Evolutionary conservation across 192 early-diverging fungal genomes (phyloP), one percentile per base, ranked within the genome.

Genomic region (Backusella circina): DNA sequence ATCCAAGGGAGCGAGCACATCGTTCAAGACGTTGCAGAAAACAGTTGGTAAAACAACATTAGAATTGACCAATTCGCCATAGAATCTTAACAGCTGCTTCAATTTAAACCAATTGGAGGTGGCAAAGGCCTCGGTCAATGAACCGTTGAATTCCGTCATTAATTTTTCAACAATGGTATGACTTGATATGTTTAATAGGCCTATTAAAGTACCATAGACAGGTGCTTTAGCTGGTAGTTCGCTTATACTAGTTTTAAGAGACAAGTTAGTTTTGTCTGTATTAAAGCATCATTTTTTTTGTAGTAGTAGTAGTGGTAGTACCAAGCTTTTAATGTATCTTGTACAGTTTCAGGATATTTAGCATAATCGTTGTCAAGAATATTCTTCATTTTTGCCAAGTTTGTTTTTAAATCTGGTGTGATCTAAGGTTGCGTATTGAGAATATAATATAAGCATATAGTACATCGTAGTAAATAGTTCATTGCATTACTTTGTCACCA

Each of bases 171-270:
- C 72, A 30, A 66, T 30, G 8, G 68, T 64, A 37, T 73, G 15
- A 26, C 66, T 77, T n/a, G 71, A 71, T 13, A 65, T 31, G 72
- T 98, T 98, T 32, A 99, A 78, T 23, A 99, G 79, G 33, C 94
- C 95, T 23, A 90, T 88, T 31, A 98, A 83, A 30, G 94, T 92
- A 66, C 91, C 94, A 74, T 95, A 99, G 30, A 94, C 77, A 26
- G 85, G 78, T 21, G 88, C 85, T 67, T 95, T 96, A 73, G 90
- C 87, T 7, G 95, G 92, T 16, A 96, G 75, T 70, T 95, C 91
- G 28, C 82, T 77, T 6, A 94, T 85, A 82, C 93, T 89, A 75
- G 39, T 67, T 12, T 54, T 47, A 75, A 6, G 18, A 6, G 18
- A 51, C 36, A 13, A 33, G 35, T 67, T 28, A 73, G 54, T 28